Base-by-base conservation (phyloP, 139 green algal genomes). In the Tetradesmus obliquus region DNA sequence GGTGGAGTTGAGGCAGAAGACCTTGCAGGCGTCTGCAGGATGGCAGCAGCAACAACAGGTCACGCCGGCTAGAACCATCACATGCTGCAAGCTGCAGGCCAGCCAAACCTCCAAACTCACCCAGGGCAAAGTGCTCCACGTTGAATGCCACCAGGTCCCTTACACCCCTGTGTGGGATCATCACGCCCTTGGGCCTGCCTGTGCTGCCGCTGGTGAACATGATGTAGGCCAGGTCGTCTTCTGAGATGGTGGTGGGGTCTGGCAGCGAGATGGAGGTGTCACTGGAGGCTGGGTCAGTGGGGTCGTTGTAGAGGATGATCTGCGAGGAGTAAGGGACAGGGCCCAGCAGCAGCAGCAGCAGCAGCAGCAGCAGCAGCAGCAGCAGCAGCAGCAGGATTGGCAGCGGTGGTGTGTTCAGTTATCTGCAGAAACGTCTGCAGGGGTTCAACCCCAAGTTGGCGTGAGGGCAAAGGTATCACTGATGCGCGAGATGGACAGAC, bases 71-170 rank as follows among this genome's bases (percentile, higher is more conserved):
- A 45, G 32, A 45, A 45, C 32, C 32, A 45, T 45, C 32, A 45
- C 32, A 45, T 45, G 32, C 32, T 45, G 32, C 32, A 45, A 45
- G 32, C 32, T 45, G 32, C 32, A 45, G 32, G 32, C 32, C 32
- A 45, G 32, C 32, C 32, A 45, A 45, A 45, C 32, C 32, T 45
- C 32, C 32, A 7, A 58, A 54, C 54, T 71, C 55, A 87, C 82
- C 54, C 4, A 55, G 24, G 10, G 10, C 13, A 2, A 79, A 69
- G 71, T 12, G 32, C 53, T 55, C 76, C 17, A 62, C 32, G 32
- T 88, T 79, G 60, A 92, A 94, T 20, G 51, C 91, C 45, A 94
- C 87, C 74, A 94, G 57, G 19, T 84, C 83, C 58, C 69, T 32
- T 4, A 79, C 6, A 20, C 76, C 55, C 55, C 22, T n/a, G 51